Percentiles rank a stretch among this genome's conserved stretches.
Evolutionary conservation across 768 basidiomycete species (phyloP).

Genomic region (Lactarius indigo): DNA sequence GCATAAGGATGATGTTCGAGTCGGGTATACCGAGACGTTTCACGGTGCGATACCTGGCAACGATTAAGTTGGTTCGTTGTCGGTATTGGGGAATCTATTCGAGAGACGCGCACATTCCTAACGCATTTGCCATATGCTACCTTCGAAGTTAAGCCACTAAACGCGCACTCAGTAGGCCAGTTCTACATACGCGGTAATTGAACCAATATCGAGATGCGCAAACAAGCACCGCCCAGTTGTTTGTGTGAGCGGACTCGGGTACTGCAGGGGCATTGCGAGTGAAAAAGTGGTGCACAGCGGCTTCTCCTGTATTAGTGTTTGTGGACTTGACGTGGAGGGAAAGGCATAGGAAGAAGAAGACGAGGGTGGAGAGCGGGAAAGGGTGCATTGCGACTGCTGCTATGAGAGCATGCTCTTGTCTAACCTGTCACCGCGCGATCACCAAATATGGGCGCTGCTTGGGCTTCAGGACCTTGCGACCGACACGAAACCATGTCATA

Average conservation of each 20-base stretch:
- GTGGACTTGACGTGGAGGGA: background rate
- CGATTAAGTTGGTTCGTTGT: background rate
- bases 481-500: background rate
- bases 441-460: background rate
- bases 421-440: background rate
- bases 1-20: conserved; percentile 98
- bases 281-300: conserved; percentile 12
- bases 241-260: conserved; percentile 59
- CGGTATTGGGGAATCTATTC: background rate
- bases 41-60: conserved; percentile 88
- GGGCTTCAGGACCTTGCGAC: background rate
- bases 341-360: conserved; percentile 8
- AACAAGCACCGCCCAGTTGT: conserved; percentile 98
- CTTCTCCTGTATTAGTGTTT: background rate
- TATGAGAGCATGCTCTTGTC: conserved; percentile 3
- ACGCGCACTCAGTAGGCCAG: background rate
- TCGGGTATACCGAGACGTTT: conserved; percentile 98
- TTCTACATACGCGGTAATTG: conserved; percentile 81
- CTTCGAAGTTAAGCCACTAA: background rate
- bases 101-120: conserved; percentile 74
- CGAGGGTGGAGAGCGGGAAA: background rate
- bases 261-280: conserved; percentile 9
- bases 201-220: conserved; percentile 97
- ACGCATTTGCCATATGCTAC: conserved; percentile 97
- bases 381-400: conserved; percentile 2